Evolutionary conservation across 352 stramenopile species (phyloP).

Genomic region (Globisporangium paddicum): DNA sequence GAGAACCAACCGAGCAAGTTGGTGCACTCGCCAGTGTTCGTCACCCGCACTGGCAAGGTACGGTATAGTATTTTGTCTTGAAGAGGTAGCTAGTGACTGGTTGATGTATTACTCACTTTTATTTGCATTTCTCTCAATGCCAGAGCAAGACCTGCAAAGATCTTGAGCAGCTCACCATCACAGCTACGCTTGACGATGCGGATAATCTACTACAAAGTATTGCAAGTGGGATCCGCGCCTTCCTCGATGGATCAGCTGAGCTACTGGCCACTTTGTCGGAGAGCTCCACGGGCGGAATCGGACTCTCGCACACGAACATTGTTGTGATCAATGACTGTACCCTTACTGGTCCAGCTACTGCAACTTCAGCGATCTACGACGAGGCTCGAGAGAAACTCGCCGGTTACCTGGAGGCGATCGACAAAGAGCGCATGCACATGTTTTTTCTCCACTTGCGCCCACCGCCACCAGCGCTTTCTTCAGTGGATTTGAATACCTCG

Average conservation of each 20-base stretch:
- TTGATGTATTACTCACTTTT: background rate
- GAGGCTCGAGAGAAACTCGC: constrained; percentile 1
- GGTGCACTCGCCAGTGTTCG: background rate
- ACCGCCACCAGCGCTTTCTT: background rate
- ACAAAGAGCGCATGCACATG: constrained; percentile 5
- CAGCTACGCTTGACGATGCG: background rate
- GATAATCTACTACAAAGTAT: background rate
- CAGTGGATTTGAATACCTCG: background rate
- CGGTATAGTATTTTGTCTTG: background rate
- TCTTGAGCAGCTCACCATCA: constrained; percentile 10
- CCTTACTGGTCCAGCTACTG: background rate
- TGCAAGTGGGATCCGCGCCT: background rate
- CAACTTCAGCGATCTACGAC: background rate
- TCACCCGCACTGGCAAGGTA: constrained; percentile 16
- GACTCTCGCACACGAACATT: constrained; percentile 9
- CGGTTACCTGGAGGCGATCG: background rate
- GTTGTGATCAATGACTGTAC: constrained; percentile 7
- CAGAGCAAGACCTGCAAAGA: constrained; percentile 11
- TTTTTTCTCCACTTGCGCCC: constrained; percentile 15
- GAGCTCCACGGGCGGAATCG: background rate
- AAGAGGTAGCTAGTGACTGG: no score
- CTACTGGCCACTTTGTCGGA: background rate
- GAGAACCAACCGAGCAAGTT: background rate
- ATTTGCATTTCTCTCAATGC: background rate
- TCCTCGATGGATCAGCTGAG: background rate